Evolutionary conservation across 2,329 filamentous ascomycete genomes (phyloP), one percentile per base, ranked within the genome.

Genomic region (Didymella exigua): DNA sequence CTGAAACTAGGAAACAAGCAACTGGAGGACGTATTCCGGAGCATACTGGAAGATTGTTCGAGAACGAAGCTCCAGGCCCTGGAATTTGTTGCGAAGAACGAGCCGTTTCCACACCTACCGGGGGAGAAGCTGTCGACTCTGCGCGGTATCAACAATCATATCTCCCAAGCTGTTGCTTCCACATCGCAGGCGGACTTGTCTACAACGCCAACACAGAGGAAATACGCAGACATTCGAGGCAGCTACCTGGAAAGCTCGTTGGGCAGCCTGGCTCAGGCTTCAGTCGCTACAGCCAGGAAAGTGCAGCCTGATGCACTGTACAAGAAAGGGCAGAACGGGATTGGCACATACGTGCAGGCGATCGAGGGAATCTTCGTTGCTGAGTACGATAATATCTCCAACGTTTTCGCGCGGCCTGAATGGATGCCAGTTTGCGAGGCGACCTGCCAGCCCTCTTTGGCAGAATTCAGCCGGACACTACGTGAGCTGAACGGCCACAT

Each of bases 401-500:
- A 86, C 58, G 86, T 99, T 53, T 99, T 98, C 72, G 84, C 87
- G 23, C 85, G 90, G 8, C 90, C 95, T 52, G 91, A 96, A 70
- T 96, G 91, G 87, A 87, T 87, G 0, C 80, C 86, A 27, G 86
- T 95, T 8, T 89, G 96, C 64, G 87, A 89, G 65, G 82, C 87
- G 14, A 93, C 93, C 2, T 95, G 90, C 71, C 88, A 91, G 66
- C 81, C 84, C 29, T 84, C 93, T 11, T 81, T 99, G 56, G 83
- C 86, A 7, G 92, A 96, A 67, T 89, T 98, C 64, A 87, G 89
- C 5, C 87, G 91, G 64, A 97, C 95, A 0, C 76, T 98, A 49
- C 86, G 90, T 24, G 93, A 98, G 68, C 82, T 99, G 27, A 97
- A 98, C 73, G 83, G 85, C 44, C 93, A 97, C 69, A 92, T 98